These are phyloP conservation scores for Ophiognomonia clavigignenti-juglandacearum DNA, from an alignment of 2,329 filamentous ascomycete genomes.

Conservation along the genomic window DNA sequence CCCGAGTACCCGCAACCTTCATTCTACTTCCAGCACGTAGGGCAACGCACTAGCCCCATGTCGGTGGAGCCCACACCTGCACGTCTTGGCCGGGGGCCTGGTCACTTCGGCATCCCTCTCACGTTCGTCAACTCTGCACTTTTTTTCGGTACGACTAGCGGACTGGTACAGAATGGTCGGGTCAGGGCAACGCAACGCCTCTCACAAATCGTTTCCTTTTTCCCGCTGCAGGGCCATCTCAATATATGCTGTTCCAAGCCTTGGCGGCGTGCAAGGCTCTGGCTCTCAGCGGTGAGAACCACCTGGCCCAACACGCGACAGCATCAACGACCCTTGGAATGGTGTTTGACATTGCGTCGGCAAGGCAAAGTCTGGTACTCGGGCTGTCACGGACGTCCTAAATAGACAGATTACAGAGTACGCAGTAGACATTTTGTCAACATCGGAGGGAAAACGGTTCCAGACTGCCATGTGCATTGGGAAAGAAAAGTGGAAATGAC, in stretches of 20 bases:
- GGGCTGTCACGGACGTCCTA: too few relatives aligned
- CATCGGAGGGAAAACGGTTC: too few relatives aligned
- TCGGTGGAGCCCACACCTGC: too few relatives aligned
- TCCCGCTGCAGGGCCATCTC: too few relatives aligned
- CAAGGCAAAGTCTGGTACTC: neutral
- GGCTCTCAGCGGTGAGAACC: neutral
- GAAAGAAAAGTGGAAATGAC: neutral
- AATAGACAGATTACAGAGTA: too few relatives aligned
- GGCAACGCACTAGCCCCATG: too few relatives aligned
- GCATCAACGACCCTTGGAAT: neutral
- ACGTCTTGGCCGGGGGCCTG: neutral
- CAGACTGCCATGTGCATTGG: too few relatives aligned
- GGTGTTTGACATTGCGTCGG: neutral
- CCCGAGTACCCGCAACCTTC: constrained; percentile 11
- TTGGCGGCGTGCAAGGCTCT: neutral
- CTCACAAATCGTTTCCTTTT: too few relatives aligned
- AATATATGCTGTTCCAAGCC: neutral
- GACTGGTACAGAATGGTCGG: too few relatives aligned
- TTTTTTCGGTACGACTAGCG: neutral
- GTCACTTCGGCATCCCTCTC: neutral
- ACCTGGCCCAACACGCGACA: neutral
- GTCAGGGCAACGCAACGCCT: too few relatives aligned
- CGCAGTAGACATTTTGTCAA: too few relatives aligned
- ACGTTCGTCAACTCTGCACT: constrained; percentile 16
- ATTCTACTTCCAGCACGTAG: neutral